phyloP scores from a whole-genome alignment of 192 early-diverging fungal species.

The Backusella mclennaniae region DNA sequence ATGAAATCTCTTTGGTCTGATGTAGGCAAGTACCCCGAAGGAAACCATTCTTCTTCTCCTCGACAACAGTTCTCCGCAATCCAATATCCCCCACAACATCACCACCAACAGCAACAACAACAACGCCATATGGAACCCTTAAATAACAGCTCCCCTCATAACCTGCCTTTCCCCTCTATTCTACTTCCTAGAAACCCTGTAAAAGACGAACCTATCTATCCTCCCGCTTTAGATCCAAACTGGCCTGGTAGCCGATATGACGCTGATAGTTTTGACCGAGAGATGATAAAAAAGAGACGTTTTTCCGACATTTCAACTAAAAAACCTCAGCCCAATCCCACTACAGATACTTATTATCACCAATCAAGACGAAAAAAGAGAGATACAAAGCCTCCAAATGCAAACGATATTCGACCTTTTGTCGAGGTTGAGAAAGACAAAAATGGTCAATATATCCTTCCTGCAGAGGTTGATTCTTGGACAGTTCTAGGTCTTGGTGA shows the following conservation, averaged over 20 bases:
- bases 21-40: not conserved
- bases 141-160: not conserved
- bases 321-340: not conserved
- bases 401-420: slow-evolving; percentile 31
- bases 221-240: slow-evolving; percentile 7
- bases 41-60: not conserved
- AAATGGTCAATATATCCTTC: slow-evolving; percentile 71
- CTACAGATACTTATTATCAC: slow-evolving; percentile 19
- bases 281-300: slow-evolving; percentile 2
- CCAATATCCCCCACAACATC: not conserved
- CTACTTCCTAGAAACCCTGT: not conserved
- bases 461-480: slow-evolving; percentile 75
- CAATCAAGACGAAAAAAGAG: slow-evolving; percentile 34
- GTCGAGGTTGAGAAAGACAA: slow-evolving; percentile 50
- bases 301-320: not conserved
- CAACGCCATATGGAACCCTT: not conserved
- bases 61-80: not conserved
- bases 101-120: not conserved
- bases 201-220: slow-evolving; percentile 5
- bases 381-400: slow-evolving; percentile 38
- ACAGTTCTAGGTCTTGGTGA: slow-evolving; percentile 69
- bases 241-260: slow-evolving; percentile 17
- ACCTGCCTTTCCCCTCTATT: not conserved
- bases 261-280: not conserved
- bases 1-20: slow-evolving; percentile 15